These are phyloP conservation scores for Ligustrum vulgare DNA, from an alignment of 257 asterid genomes.

Conservation along the genomic window DNA sequence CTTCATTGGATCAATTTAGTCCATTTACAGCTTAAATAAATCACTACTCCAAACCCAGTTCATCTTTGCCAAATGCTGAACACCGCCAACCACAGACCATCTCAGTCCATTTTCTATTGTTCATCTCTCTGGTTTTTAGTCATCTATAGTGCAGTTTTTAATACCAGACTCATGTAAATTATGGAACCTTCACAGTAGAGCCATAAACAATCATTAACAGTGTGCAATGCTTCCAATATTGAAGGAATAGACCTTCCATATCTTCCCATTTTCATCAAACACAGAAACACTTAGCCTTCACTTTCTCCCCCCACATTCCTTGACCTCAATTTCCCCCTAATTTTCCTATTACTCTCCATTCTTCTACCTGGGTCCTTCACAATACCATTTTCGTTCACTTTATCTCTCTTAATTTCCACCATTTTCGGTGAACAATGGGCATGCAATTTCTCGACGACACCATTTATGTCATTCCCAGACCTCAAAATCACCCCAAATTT, in stretches of 20 bases:
- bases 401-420: slow-evolving; percentile 18
- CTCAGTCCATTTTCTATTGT: too few species aligned
- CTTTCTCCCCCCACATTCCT: slow-evolving; percentile 22
- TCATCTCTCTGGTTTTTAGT: too few species aligned
- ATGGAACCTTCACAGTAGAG: too few species aligned
- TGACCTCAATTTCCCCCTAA: neutral
- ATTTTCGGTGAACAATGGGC: slow-evolving; percentile 16
- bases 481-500: slow-evolving; percentile 23
- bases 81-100: too few species aligned
- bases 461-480: slow-evolving; percentile 25
- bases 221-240: slow-evolving; percentile 67
- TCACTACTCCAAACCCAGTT: too few species aligned
- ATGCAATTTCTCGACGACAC: slow-evolving; percentile 24
- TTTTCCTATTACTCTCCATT: slow-evolving; percentile 18
- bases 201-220: slow-evolving; percentile 26
- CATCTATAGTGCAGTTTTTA: too few species aligned
- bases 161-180: too few species aligned
- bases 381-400: slow-evolving; percentile 22
- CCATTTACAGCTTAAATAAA: too few species aligned
- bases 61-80: too few species aligned
- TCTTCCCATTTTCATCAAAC: slow-evolving; percentile 83
- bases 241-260: slow-evolving; percentile 81
- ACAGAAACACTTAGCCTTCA: slow-evolving; percentile 54
- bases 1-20: too few species aligned
- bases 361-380: slow-evolving; percentile 17